phyloP scores from a whole-genome alignment of 768 basidiomycete genomes.

The Asterophora lycoperdoides region DNA sequence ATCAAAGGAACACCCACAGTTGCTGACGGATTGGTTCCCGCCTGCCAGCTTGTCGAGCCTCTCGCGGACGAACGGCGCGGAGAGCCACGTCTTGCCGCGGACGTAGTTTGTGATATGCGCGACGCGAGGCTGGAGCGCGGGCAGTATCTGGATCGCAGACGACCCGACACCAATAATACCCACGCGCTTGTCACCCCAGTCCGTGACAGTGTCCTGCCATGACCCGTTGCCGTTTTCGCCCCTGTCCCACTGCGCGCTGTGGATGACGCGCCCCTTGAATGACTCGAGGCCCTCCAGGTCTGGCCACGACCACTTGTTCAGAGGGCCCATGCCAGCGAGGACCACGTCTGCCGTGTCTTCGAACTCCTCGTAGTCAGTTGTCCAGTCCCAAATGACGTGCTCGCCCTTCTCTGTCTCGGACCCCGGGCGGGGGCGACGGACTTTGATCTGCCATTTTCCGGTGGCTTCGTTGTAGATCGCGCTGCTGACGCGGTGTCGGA shows the following conservation, averaged over 20 bases:
- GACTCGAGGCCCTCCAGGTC: slow-evolving; percentile 52
- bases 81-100: slow-evolving; percentile 57
- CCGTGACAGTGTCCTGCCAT: slow-evolving; percentile 42
- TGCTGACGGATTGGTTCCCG: slow-evolving; percentile 31
- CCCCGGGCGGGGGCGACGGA: slow-evolving; percentile 30
- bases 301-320: slow-evolving; percentile 66
- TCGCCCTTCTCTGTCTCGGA: slow-evolving; percentile 16
- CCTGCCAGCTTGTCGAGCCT: slow-evolving; percentile 35
- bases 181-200: slow-evolving; percentile 50
- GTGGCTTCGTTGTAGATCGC: slow-evolving; percentile 46
- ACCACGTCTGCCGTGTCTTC: slow-evolving; percentile 55
- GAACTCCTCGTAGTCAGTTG: slow-evolving; percentile 36
- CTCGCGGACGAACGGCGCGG: slow-evolving; percentile 39
- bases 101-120: slow-evolving; percentile 50
- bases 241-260: slow-evolving; percentile 60
- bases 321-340: slow-evolving; percentile 47
- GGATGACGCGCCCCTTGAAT: slow-evolving; percentile 55
- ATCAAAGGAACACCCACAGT: slow-evolving; percentile 34
- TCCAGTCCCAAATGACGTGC: slow-evolving; percentile 17
- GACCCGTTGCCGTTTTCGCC: slow-evolving; percentile 28
- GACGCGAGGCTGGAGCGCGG: slow-evolving; percentile 51
- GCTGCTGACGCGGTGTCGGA: slow-evolving; percentile 49
- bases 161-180: slow-evolving; percentile 64
- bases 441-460: slow-evolving; percentile 54
- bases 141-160: slow-evolving; percentile 57